Conservation (phyloP, 2,329 filamentous ascomycete species). For the Chalara sp. region DNA sequence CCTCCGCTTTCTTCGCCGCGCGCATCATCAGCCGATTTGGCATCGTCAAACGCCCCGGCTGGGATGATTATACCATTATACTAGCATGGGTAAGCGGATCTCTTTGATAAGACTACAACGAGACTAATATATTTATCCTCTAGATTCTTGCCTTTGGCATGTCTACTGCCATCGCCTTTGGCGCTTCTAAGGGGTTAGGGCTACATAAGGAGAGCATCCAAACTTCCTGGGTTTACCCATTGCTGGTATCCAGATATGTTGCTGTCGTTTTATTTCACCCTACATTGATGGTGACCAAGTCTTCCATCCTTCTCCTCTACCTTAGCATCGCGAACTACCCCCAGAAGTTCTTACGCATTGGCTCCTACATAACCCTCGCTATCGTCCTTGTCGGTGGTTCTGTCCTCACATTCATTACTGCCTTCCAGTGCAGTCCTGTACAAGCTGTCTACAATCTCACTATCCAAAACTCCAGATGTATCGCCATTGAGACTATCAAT, state of each 20-base stretch:
- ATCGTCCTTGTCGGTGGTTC: slow-evolving; percentile 72
- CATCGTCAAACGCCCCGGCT: slow-evolving; percentile 63
- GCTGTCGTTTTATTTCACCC: slow-evolving; percentile 66
- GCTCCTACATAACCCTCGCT: slow-evolving; percentile 67
- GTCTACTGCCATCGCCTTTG: slow-evolving; percentile 57
- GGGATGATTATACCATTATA: slow-evolving; percentile 75
- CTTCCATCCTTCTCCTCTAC: slow-evolving; percentile 82
- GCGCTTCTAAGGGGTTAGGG: slow-evolving; percentile 56
- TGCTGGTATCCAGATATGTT: slow-evolving; percentile 53
- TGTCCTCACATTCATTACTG: slow-evolving; percentile 74
- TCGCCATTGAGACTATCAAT: slow-evolving; percentile 51
- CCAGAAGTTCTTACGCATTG: slow-evolving; percentile 66
- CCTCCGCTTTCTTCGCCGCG: slow-evolving; percentile 65
- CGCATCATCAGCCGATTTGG: slow-evolving; percentile 64
- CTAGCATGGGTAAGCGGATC: slow-evolving; percentile 57
- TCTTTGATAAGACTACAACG: neutral
- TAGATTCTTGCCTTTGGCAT: slow-evolving; percentile 51
- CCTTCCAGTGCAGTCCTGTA: slow-evolving; percentile 75
- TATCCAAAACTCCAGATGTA: slow-evolving; percentile 3
- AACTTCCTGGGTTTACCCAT: slow-evolving; percentile 34
- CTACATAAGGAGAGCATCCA: slow-evolving; percentile 54
- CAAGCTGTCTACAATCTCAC: slow-evolving; percentile 33
- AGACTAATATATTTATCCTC: neutral
- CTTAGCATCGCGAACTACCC: slow-evolving; percentile 70
- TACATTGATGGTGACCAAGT: slow-evolving; percentile 81